Evolutionary conservation across 2,329 filamentous ascomycete species (phyloP), one percentile per base, ranked within the genome.

Genomic region (Exophiala viscosa): DNA sequence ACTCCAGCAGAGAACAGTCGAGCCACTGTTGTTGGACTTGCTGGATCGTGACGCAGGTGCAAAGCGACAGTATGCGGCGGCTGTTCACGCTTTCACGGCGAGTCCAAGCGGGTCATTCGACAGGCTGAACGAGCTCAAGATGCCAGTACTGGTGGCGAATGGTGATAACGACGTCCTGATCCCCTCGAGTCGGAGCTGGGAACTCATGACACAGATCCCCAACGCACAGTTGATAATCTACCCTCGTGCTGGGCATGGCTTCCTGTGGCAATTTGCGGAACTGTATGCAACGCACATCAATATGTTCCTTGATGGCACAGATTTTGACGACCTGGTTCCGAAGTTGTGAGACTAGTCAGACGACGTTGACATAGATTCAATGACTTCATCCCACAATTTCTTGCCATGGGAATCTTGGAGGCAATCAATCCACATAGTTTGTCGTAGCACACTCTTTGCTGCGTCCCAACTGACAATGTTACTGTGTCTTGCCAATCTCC

Each of bases 221-320:
- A 53, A 50, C 15, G 55, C 58, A 10, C 58, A 60, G 23, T 47
- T 55, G 41, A 55, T 54, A 14, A 51, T 54, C 18, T 59, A 54
- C 36, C 55, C 53, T n/a, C 47, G 42, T 18, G 52, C 46, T 11
- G 49, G 50, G 14, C 55, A 59, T 47, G 55, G 50, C 11, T 54
- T 59, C 31, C 17, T 59, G 14, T 60, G 55, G 56, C 55, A 59
- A 18, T 59, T 57, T 23, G 20, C 55, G 13, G 34, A 52, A 45
- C 43, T 47, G 18, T 55, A 50, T 36, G 52, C 52, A 1, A 45
- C 43, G 13, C 49, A 60, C 14, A 34, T 58, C 44, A 54, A 59
- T 28, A 47, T 40, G 48, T 59, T 54, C 36, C 52, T 59, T 18
- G 50, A 59, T 13, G 52, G 52, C 10, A 15, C 35, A 8, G 48